Evolutionary conservation across 2,329 filamentous ascomycete genomes (phyloP).

Genomic region (Neopestalotiopsis clavispora): DNA sequence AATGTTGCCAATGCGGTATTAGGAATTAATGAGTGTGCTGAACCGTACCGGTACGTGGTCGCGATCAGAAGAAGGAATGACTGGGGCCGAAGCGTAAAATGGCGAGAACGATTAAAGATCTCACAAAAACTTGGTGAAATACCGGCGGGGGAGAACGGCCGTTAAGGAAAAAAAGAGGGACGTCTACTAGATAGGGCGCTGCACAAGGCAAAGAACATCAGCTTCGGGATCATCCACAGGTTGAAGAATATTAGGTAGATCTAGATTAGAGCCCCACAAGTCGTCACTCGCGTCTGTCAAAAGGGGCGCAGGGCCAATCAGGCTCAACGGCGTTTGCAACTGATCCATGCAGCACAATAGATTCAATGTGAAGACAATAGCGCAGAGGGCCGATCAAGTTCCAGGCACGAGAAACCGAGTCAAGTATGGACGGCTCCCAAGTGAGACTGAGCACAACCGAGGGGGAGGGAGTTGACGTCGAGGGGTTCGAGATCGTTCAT

Average conservation of each 20-base stretch:
- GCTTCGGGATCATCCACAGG: constrained; percentile 21
- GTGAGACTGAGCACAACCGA: constrained; percentile 30
- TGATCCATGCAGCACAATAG: neutral
- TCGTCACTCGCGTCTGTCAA: neutral
- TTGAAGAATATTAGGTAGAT: constrained; percentile 13
- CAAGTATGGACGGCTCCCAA: neutral
- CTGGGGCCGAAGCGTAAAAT: constrained; percentile 45
- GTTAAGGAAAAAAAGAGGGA: constrained; percentile 49
- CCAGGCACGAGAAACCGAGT: constrained; percentile 5
- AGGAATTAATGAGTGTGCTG: constrained; percentile 59
- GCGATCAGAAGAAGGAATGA: constrained; percentile 55
- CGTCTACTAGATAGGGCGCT: constrained; percentile 49
- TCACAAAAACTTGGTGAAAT: constrained; percentile 27
- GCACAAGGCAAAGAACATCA: constrained; percentile 27
- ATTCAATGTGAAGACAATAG: neutral
- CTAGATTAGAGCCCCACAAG: neutral
- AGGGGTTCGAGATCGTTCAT: neutral
- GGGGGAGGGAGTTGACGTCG: neutral
- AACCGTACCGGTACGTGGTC: constrained; percentile 46
- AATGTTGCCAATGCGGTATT: constrained; percentile 8
- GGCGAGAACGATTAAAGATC: constrained; percentile 21
- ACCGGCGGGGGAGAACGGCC: constrained; percentile 50
- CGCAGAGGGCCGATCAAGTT: constrained; percentile 12
- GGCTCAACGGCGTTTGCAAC: neutral
- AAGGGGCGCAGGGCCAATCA: neutral